Evolutionary conservation across 2,329 filamentous ascomycete genomes (phyloP).

Genomic region (Arthrobotrys pseudoclavata): DNA sequence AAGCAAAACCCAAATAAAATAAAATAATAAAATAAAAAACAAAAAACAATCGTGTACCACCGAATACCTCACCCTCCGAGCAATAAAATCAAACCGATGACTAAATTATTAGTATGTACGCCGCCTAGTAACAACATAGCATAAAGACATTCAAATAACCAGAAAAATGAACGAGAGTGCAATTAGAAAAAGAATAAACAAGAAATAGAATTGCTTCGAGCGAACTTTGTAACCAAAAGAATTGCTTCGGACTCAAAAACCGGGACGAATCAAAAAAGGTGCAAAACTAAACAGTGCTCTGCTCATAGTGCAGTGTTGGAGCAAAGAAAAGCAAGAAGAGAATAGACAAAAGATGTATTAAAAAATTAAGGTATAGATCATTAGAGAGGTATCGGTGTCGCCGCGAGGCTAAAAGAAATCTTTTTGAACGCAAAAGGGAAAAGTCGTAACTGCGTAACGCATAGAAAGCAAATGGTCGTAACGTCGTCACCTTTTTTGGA

Average conservation of each 20-base stretch:
- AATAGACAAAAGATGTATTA: conserved; percentile 50
- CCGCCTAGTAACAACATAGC: conserved; percentile 56
- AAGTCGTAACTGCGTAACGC: conserved; percentile 59
- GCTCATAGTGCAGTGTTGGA: conserved; percentile 52
- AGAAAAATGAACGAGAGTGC: conserved; percentile 37
- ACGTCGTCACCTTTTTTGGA: conserved; percentile 60
- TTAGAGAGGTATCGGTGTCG: conserved; percentile 61
- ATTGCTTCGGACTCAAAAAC: conserved; percentile 6
- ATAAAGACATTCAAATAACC: conserved; percentile 48
- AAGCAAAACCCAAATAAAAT: conserved; percentile 14
- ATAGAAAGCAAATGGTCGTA: conserved; percentile 61
- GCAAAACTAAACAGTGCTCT: conserved; percentile 43
- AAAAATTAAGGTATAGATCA: conserved; percentile 60
- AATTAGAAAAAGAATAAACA: conserved; percentile 37
- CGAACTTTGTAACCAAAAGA: conserved; percentile 28
- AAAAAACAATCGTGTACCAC: conserved; percentile 58
- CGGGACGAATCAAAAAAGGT: conserved; percentile 18
- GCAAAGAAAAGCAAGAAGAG: conserved; percentile 7
- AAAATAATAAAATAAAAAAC: background rate
- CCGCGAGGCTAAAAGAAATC: conserved; percentile 60
- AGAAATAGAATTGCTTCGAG: conserved; percentile 35
- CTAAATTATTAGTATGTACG: conserved; percentile 60
- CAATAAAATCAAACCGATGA: conserved; percentile 43
- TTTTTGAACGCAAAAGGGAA: conserved; percentile 60
- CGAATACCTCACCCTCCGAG: conserved; percentile 56